These are phyloP conservation scores for Grammothele lineata DNA, from an alignment of 768 basidiomycete genomes.

Conservation along the genomic window DNA sequence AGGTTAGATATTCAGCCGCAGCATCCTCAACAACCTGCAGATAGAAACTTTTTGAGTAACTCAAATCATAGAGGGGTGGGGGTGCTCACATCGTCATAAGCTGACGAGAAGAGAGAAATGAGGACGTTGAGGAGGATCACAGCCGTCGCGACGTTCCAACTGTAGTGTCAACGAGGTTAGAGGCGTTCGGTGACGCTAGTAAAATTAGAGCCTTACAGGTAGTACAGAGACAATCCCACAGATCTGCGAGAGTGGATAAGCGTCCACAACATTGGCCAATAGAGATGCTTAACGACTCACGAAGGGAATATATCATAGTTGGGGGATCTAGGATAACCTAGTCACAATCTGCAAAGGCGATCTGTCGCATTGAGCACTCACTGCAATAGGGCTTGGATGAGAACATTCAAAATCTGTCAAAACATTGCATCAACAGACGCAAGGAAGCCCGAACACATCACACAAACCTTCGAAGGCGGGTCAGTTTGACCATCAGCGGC, in stretches of 20 bases:
- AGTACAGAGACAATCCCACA: conserved; percentile 66
- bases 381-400: conserved; percentile 83
- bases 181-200: conserved; percentile 1
- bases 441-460: too few species aligned
- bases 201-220: conserved; percentile 53
- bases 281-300: conserved; percentile 25
- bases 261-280: not conserved
- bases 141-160: conserved; percentile 81
- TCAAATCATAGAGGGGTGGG: too few species aligned
- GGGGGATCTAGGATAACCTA: conserved; percentile 44
- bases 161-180: too few species aligned
- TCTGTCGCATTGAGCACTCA: too few species aligned
- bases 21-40: conserved; percentile 74
- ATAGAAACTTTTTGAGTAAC: too few species aligned
- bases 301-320: conserved; percentile 59
- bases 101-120: conserved; percentile 93
- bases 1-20: conserved; percentile 85
- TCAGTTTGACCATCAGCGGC: conserved; percentile 80
- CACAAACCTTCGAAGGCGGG: conserved; percentile 41
- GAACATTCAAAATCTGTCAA: conserved; percentile 57
- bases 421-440: too few species aligned
- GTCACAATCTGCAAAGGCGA: not conserved
- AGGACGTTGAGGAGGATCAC: conserved; percentile 89
- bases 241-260: conserved; percentile 14
- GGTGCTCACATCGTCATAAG: conserved; percentile 73